These are phyloP conservation scores for Helotiales sp. DNA, from an alignment of 2,329 filamentous ascomycete genomes.

Conservation along the genomic window DNA sequence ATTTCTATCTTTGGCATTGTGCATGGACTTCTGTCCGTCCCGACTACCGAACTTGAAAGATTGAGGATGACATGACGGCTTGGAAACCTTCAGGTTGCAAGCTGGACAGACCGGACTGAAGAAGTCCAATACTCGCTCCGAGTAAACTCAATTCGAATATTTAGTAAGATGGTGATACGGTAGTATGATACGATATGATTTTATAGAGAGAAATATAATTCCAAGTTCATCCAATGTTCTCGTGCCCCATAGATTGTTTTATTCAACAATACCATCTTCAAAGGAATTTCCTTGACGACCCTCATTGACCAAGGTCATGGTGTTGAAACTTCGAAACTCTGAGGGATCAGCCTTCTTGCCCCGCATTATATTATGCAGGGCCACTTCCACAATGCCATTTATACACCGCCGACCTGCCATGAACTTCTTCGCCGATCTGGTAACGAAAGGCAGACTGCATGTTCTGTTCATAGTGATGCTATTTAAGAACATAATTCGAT, in stretches of 20 bases:
- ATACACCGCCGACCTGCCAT: not conserved
- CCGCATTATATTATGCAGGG: constrained; percentile 15
- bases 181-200: no score
- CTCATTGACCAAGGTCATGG: not conserved
- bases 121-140: no score
- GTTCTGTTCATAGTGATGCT: constrained; percentile 13
- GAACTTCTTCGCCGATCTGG: not conserved
- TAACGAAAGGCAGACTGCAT: constrained; percentile 10
- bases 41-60: constrained; percentile 11
- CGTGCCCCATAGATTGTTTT: not conserved
- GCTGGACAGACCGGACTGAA: no score
- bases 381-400: constrained; percentile 8
- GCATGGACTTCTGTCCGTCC: constrained; percentile 8
- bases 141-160: no score
- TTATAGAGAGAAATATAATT: not conserved
- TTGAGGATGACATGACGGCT: not conserved
- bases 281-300: not conserved
- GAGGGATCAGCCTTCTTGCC: not conserved
- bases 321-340: not conserved
- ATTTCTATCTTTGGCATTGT: constrained; percentile 10
- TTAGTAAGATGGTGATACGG: no score
- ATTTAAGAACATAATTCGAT: constrained; percentile 10
- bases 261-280: not conserved
- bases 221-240: constrained; percentile 18
- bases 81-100: not conserved